Conservation (phyloP, 2,329 filamentous ascomycete genomes). For the Colletotrichum aenigma region DNA sequence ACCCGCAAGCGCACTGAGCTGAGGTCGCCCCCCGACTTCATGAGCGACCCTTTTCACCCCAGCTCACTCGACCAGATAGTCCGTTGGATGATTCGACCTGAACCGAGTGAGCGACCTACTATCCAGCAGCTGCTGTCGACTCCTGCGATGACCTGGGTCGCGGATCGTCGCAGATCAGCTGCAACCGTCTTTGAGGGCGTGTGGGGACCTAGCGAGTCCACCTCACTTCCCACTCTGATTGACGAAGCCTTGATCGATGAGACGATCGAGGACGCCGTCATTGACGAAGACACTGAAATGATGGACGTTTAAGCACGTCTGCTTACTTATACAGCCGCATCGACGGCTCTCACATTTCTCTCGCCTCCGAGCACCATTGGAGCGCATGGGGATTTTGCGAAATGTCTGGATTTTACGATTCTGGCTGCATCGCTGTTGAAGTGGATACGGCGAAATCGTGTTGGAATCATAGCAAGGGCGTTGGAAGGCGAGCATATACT, state of each 20-base stretch:
- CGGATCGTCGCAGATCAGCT: constrained; percentile 76
- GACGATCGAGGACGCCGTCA: constrained; percentile 22
- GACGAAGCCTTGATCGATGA: constrained; percentile 29
- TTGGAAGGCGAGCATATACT: constrained; percentile 6
- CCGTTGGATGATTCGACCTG: constrained; percentile 83
- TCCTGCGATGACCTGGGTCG: constrained; percentile 81
- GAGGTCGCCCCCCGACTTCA: constrained; percentile 78
- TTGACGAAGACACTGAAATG: constrained; percentile 60
- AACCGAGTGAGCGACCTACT: constrained; percentile 74
- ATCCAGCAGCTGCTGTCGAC: constrained; percentile 75
- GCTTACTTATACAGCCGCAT: constrained; percentile 18
- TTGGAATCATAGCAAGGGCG: constrained; percentile 6
- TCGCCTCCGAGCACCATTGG: constrained; percentile 36
- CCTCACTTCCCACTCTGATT: constrained; percentile 36
- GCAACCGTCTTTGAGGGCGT: constrained; percentile 97
- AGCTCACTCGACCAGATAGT: constrained; percentile 86
- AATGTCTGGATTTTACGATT: constrained; percentile 25
- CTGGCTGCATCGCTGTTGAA: constrained; percentile 23
- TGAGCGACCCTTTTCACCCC: constrained; percentile 75
- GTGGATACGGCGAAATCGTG: constrained; percentile 16
- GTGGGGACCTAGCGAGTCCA: constrained; percentile 79
- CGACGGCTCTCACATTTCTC: constrained; percentile 21
- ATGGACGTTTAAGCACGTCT: constrained; percentile 52
- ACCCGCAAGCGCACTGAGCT: constrained; percentile 51
- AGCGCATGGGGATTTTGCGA: constrained; percentile 17